Conservation (phyloP, 139 green algal genomes). For the Ettlia oleoabundans region DNA sequence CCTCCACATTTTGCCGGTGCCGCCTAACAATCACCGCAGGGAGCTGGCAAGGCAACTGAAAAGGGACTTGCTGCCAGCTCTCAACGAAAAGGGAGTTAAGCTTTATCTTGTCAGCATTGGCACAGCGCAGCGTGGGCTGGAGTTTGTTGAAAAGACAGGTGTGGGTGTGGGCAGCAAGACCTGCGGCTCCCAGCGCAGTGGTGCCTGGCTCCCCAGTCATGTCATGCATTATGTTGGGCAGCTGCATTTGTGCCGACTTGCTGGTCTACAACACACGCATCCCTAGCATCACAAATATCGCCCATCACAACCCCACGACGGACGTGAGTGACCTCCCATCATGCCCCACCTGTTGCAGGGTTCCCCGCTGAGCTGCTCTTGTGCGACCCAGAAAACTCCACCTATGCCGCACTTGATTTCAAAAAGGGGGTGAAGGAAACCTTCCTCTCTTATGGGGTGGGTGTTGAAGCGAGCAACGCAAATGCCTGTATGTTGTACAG, state of each 20-base stretch:
- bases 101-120: slow-evolving; percentile 82
- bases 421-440: slow-evolving; percentile 62
- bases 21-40: too few species aligned
- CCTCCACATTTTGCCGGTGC: too few species aligned
- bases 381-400: slow-evolving; percentile 76
- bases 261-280: too few species aligned
- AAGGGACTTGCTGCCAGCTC: slow-evolving; percentile 75
- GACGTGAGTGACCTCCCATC: neutral
- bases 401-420: slow-evolving; percentile 79
- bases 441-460: slow-evolving; percentile 55
- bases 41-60: slow-evolving; percentile 80
- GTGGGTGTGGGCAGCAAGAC: too few species aligned
- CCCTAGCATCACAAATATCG: neutral
- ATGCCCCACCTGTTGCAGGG: neutral
- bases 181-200: too few species aligned
- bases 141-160: slow-evolving; percentile 78
- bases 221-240: too few species aligned
- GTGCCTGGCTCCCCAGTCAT: too few species aligned
- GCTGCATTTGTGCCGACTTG: too few species aligned
- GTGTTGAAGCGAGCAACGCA: too few species aligned
- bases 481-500: too few species aligned
- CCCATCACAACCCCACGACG: neutral
- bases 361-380: slow-evolving; percentile 79
- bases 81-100: slow-evolving; percentile 68
- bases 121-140: slow-evolving; percentile 57